Percentiles rank a stretch among this genome's conserved stretches.
Evolutionary conservation across 2,329 filamentous ascomycete species (phyloP).

Genomic region (Hymenoscyphus albidus): DNA sequence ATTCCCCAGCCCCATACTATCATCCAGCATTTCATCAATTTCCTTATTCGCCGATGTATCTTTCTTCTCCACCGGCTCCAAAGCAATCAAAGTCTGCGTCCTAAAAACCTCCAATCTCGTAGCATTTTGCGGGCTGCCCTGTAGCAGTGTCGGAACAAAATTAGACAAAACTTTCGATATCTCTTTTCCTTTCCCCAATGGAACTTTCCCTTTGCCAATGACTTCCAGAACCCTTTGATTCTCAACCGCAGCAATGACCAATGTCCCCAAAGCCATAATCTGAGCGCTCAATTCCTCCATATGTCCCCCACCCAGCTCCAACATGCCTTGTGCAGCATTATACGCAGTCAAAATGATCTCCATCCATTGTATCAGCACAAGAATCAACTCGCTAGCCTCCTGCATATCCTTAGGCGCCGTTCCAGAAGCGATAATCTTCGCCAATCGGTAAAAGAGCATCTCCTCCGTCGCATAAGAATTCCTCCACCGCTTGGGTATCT

Average conservation of each 20-base stretch:
- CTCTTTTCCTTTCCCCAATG: conserved; percentile 51
- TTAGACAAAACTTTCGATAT: conserved; percentile 43
- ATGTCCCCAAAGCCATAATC: conserved; percentile 59
- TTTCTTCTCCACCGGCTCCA: conserved; percentile 53
- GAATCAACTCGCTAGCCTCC: conserved; percentile 49
- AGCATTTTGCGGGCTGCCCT: conserved; percentile 49
- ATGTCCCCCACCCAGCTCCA: conserved; percentile 41
- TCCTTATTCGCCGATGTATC: conserved; percentile 47
- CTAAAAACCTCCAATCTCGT: conserved; percentile 54
- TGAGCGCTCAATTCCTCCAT: conserved; percentile 56
- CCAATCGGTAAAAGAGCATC: conserved; percentile 33
- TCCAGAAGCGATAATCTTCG: conserved; percentile 41
- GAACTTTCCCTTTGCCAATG: conserved; percentile 46
- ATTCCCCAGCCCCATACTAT: conserved; percentile 49
- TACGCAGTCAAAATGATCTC: conserved; percentile 50
- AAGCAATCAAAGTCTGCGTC: conserved; percentile 50
- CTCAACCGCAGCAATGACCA: conserved; percentile 60
- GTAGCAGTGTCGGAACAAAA: conserved; percentile 56
- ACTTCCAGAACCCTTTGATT: conserved; percentile 52
- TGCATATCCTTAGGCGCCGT: conserved; percentile 44
- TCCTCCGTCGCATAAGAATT: conserved; percentile 49
- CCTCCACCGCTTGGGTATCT: conserved; percentile 43
- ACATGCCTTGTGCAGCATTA: conserved; percentile 44
- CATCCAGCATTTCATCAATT: conserved; percentile 56
- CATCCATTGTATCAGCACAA: conserved; percentile 56